Evolutionary conservation across 306 rosid genomes (phyloP), one percentile per base, ranked within the genome.

Genomic region (Potentilla sterilis): DNA sequence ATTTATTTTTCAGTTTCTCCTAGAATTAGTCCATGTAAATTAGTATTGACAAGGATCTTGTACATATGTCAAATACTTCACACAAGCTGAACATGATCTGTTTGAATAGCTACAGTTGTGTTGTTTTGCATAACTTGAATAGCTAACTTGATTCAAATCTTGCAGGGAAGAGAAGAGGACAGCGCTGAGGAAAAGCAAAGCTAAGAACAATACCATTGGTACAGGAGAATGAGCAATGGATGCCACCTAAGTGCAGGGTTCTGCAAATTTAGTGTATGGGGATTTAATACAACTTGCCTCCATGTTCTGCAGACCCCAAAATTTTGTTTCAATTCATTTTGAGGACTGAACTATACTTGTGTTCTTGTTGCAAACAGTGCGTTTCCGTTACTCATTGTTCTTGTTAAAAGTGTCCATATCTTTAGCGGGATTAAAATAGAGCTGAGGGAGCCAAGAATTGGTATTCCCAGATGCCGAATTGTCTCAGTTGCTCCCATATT

Each of bases 121-220:
- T 54, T 47, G 2, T 11, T 72, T 28, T 21, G 55, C n/a, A 48
- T 47, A 40, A 41, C 48, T 57, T 35, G 55, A 43, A 47, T 34
- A 48, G 38, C 14, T 74, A 67, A 24, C 13, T 57, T 68, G 28
- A 70, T 34, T 67, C 35, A 46, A 81, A 77, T 65, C 49, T 54
- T 86, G 80, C 89, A 95, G 99, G 82, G 99, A 95, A 83, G 92
- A 89, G 79, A 95, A 84, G 86, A 85, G 99, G 78, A 73, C 18
- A 37, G 83, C 88, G 42, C 67, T 88, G 57, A 89, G 91, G 85
- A 85, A 82, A 72, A 80, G 75, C 49, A 87, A 84, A 77, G 70
- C 65, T 19, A 54, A 46, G 80, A 51, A 71, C 61, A 54, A 69
- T 52, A 77, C 75, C 75, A 58, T 48, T 9, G 6, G 48, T 42